A percentile compares a stretch with the other conserved stretches of the same genome.
phyloP scores from a whole-genome alignment of 306 rosid species.

The Datisca glomerata region DNA sequence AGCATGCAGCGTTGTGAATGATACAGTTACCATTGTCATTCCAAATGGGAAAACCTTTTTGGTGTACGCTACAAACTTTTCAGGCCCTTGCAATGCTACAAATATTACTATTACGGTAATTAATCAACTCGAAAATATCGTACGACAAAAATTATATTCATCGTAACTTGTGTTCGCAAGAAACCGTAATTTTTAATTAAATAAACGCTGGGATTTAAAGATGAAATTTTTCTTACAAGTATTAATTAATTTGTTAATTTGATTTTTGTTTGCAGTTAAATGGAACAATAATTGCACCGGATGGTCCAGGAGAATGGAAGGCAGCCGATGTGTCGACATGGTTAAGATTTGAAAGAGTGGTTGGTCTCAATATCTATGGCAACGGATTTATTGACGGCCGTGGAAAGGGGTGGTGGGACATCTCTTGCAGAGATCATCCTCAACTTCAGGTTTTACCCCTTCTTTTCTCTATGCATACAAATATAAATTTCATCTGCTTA shows the following conservation, averaged over 20 bases:
- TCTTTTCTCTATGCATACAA: not conserved
- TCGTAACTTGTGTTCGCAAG: too few species aligned
- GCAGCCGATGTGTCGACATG: not conserved
- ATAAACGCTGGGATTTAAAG: not conserved
- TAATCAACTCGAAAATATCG: too few species aligned
- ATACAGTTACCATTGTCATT: not conserved
- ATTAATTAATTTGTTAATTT: not conserved
- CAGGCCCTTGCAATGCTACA: slow-evolving; percentile 15
- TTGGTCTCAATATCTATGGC: slow-evolving; percentile 2
- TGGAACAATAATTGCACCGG: slow-evolving; percentile 8
- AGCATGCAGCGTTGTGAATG: not conserved
- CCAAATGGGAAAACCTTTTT: slow-evolving; percentile 5
- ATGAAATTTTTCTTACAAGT: not conserved
- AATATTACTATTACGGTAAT: not conserved
- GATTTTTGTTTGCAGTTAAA: not conserved
- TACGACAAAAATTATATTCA: too few species aligned
- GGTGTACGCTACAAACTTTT: not conserved
- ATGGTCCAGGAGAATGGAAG: slow-evolving; percentile 2
- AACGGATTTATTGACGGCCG: slow-evolving; percentile 4
- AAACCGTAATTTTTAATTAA: too few species aligned
- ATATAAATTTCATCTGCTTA: not conserved
- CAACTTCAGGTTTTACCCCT: not conserved
- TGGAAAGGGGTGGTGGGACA: slow-evolving; percentile 18
- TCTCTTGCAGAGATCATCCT: slow-evolving; percentile 7
- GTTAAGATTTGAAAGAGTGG: not conserved